A percentile compares a stretch with the other conserved stretches of the same genome.
Evolutionary conservation across 78 protist species (phyloP).

Genomic region (Protostelium mycophagum): DNA sequence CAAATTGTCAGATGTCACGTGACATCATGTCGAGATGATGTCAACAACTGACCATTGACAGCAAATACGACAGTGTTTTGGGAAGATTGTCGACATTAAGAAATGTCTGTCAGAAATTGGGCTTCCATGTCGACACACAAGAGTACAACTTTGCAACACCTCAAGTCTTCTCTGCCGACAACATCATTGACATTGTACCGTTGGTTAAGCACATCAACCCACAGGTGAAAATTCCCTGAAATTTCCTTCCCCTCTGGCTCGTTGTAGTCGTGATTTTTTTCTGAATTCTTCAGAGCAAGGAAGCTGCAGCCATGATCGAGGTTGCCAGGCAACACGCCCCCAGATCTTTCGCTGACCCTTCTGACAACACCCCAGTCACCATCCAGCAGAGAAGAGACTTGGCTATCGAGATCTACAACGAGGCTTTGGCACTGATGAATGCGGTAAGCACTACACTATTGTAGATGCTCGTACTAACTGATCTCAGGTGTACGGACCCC

Average conservation of each 20-base stretch:
- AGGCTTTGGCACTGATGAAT: conserved; percentile 3
- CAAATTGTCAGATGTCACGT: background rate
- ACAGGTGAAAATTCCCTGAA: background rate
- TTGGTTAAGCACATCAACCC: conserved; percentile 55
- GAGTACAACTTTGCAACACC: conserved; percentile 43
- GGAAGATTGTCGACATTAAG: background rate
- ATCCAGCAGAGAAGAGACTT: conserved; percentile 14
- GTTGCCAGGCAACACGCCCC: too few relatives aligned
- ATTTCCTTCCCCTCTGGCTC: too few relatives aligned
- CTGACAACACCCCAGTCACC: too few relatives aligned
- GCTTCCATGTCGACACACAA: conserved; percentile 23
- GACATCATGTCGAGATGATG: too few relatives aligned
- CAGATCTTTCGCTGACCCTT: too few relatives aligned
- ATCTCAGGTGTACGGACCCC: conserved; percentile 53
- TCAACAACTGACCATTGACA: too few relatives aligned
- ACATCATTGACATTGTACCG: conserved; percentile 30
- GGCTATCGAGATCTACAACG: conserved; percentile 18
- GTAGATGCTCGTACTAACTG: background rate
- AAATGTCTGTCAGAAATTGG: conserved; percentile 33
- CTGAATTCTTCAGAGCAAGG: too few relatives aligned
- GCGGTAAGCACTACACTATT: background rate
- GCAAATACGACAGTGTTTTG: background rate
- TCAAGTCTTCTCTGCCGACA: conserved; percentile 20
- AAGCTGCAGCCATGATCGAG: too few relatives aligned
- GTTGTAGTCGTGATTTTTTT: too few relatives aligned